Percentiles rank a stretch among this genome's conserved stretches.
These are phyloP conservation scores for Eucalyptus rudis DNA, from an alignment of 345 rosid genomes.

Conservation along the genomic window DNA sequence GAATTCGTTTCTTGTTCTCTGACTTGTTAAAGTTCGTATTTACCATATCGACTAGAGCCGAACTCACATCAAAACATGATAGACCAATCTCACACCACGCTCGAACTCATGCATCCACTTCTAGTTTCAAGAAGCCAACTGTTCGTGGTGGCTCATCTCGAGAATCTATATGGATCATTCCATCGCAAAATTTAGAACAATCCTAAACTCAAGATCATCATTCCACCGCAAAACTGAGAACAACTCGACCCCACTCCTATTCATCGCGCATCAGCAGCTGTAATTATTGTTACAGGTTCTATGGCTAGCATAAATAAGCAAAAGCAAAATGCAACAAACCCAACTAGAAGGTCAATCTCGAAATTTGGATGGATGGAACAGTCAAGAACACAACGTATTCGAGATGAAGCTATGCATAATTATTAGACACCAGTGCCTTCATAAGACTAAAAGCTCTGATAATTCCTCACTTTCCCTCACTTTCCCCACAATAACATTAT, in stretches of 20 bases:
- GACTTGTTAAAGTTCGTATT: not conserved
- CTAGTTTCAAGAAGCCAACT: not conserved
- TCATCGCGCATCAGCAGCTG: not conserved
- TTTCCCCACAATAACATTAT: not conserved
- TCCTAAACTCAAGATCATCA: not conserved
- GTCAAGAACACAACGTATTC: not conserved
- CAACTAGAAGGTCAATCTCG: not conserved
- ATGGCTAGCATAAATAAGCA: not conserved
- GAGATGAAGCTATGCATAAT: not conserved
- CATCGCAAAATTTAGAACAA: not conserved
- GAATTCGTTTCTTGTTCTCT: not conserved
- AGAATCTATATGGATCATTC: not conserved
- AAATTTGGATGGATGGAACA: not conserved
- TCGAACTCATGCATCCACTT: not conserved
- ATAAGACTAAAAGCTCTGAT: not conserved
- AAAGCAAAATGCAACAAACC: not conserved
- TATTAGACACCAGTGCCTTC: not conserved
- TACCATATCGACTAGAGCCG: not conserved
- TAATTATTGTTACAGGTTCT: not conserved
- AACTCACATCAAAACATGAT: not conserved
- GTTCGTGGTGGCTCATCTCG: not conserved
- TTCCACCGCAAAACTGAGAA: not conserved
- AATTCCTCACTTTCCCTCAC: not conserved
- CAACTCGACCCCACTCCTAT: not conserved
- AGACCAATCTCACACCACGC: not conserved